phyloP scores from a whole-genome alignment of 1,139 yeast genomes.

The Fermentozyma sake region DNA sequence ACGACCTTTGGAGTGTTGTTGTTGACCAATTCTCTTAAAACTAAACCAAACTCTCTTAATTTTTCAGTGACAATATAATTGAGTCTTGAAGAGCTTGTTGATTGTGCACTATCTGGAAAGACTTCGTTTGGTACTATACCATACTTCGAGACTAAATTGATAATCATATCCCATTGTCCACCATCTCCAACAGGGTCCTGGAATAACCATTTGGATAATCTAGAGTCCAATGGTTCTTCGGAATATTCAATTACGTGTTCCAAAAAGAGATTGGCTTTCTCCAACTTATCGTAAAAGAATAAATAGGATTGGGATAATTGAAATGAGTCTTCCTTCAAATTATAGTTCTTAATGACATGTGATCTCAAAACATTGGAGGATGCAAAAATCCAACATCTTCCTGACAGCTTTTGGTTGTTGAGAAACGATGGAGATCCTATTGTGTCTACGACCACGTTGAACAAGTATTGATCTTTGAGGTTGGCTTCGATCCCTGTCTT shows the following conservation, averaged over 20 bases:
- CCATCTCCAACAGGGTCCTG: conserved; percentile 71
- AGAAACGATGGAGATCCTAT: conserved; percentile 61
- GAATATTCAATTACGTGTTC: conserved; percentile 70
- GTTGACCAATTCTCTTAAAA: conserved; percentile 46
- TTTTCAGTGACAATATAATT: conserved; percentile 62
- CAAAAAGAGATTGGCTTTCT: conserved; percentile 70
- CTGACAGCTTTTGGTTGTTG: conserved; percentile 69
- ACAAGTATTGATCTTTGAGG: conserved; percentile 44
- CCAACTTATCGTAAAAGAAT: conserved; percentile 72
- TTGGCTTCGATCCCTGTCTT: conserved; percentile 20
- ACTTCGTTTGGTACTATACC: conserved; percentile 72
- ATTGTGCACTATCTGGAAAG: conserved; percentile 69
- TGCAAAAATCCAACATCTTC: conserved; percentile 88
- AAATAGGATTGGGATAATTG: conserved; percentile 71
- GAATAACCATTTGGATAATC: conserved; percentile 61
- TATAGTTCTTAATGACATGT: conserved; percentile 56
- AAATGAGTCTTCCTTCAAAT: conserved; percentile 54
- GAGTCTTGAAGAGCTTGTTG: conserved; percentile 52
- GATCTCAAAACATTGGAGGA: conserved; percentile 68
- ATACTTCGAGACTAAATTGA: conserved; percentile 68
- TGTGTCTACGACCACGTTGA: conserved; percentile 54
- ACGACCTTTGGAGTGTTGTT: conserved; percentile 21
- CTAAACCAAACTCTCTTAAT: conserved; percentile 70
- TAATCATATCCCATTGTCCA: conserved; percentile 83
- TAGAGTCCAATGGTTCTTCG: conserved; percentile 59